A percentile compares a stretch with the other conserved stretches of the same genome.
Evolutionary conservation across 495 filamentous ascomycete genomes (phyloP).

Genomic region (Aspergillus kassunensis): DNA sequence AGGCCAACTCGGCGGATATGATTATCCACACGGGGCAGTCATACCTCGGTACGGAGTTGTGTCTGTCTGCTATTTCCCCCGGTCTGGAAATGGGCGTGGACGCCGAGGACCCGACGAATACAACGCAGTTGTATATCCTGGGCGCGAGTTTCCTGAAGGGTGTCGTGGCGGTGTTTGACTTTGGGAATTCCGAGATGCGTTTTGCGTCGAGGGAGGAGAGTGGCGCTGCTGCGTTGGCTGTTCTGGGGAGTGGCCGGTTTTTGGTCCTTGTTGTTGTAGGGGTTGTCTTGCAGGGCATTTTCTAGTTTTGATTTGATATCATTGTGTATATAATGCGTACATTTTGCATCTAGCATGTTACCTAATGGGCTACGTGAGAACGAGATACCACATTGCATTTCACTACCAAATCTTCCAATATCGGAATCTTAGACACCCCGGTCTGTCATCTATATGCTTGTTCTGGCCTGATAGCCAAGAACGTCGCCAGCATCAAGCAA

Average conservation of each 20-base stretch:
- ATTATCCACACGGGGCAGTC: slow-evolving; percentile 39
- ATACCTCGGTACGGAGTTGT: neutral
- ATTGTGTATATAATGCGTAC: neutral
- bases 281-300: neutral
- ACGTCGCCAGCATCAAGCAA: neutral
- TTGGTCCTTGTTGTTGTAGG: neutral
- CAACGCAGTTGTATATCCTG: slow-evolving; percentile 48
- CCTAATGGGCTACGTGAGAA: too few relatives aligned
- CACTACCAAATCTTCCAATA: too few relatives aligned
- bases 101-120: neutral
- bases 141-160: slow-evolving; percentile 75
- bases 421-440: too few relatives aligned
- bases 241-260: neutral
- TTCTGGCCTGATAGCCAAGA: too few relatives aligned
- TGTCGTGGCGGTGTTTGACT: slow-evolving; percentile 64
- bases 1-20: slow-evolving; percentile 47
- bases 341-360: neutral
- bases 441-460: too few relatives aligned
- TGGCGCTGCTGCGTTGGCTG: neutral
- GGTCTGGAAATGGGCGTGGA: slow-evolving; percentile 30
- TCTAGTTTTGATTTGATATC: neutral
- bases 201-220: slow-evolving; percentile 25
- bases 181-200: slow-evolving; percentile 52
- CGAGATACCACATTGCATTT: neutral
- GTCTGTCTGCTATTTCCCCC: neutral